Evolutionary conservation across 129 eudicot species (phyloP).

Genomic region (Tagetes erecta): DNA sequence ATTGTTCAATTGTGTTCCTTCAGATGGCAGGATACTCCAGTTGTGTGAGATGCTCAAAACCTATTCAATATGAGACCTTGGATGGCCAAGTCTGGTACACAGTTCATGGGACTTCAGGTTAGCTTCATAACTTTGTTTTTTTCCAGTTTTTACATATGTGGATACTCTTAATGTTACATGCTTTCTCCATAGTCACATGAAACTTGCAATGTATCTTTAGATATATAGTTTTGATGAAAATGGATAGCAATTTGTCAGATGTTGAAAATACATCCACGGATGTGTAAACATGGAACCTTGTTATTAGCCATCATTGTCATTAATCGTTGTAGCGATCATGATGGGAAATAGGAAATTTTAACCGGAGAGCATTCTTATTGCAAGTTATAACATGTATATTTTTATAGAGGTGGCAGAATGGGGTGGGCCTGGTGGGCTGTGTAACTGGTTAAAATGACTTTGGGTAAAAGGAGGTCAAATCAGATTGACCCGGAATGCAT

Average conservation of each 20-base stretch:
- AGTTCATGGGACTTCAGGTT: constrained; percentile 42
- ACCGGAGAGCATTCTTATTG: not conserved
- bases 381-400: not conserved
- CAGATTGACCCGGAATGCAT: not conserved
- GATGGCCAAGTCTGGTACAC: constrained; percentile 35
- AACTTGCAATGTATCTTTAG: not conserved
- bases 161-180: not conserved
- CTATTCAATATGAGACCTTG: constrained; percentile 27
- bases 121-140: constrained; percentile 5
- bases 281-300: not conserved
- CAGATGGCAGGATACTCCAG: constrained; percentile 18
- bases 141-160: not conserved
- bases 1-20: not conserved
- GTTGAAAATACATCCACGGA: not conserved
- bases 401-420: not conserved
- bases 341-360: not conserved
- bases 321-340: not conserved
- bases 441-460: not conserved
- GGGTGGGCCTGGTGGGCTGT: not conserved
- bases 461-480: not conserved
- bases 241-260: not conserved
- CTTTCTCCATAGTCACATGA: constrained; percentile 6
- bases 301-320: not conserved
- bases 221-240: constrained; percentile 2
- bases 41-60: constrained; percentile 15